phyloP scores from a whole-genome alignment of 2,329 filamentous ascomycete genomes.

The Tolypocladium album region DNA sequence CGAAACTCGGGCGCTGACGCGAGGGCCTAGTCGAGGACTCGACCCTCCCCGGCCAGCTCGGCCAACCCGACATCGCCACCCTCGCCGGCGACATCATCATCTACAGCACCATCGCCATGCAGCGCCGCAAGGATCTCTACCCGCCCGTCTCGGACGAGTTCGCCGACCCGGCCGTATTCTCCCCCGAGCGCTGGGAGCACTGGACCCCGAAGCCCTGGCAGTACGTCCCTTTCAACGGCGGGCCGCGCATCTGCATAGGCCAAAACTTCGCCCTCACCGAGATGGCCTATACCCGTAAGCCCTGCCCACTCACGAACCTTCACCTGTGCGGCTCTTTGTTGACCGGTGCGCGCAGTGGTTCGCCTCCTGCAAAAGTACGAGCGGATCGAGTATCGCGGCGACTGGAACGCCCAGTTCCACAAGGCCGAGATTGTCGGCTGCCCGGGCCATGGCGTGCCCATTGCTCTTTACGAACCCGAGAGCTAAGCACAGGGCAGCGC shows the following conservation, averaged over 20 bases:
- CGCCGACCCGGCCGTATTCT: constrained; percentile 39
- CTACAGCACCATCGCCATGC: constrained; percentile 64
- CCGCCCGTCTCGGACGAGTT: constrained; percentile 35
- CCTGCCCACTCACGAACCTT: too few relatives aligned
- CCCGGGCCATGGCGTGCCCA: constrained; percentile 29
- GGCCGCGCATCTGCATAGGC: constrained; percentile 63
- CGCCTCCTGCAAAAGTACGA: constrained; percentile 51
- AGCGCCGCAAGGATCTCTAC: constrained; percentile 55
- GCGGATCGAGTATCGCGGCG: constrained; percentile 35
- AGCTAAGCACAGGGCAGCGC: not conserved
- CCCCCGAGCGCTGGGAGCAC: constrained; percentile 55
- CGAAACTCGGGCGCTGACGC: not conserved
- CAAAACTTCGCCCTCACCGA: constrained; percentile 77
- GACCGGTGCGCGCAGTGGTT: constrained; percentile 23
- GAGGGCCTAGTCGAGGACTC: constrained; percentile 56
- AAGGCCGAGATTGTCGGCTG: constrained; percentile 33
- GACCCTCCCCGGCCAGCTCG: constrained; percentile 55
- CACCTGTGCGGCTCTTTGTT: not conserved
- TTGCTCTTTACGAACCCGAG: constrained; percentile 24
- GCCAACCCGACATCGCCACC: constrained; percentile 51
- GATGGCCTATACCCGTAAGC: constrained; percentile 30
- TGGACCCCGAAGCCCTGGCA: constrained; percentile 58
- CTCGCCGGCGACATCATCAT: constrained; percentile 54
- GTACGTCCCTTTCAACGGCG: constrained; percentile 67
- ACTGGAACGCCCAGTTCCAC: constrained; percentile 32